Base-by-base conservation (phyloP, 305 asterid genomes). In the Plantago rigida region DNA sequence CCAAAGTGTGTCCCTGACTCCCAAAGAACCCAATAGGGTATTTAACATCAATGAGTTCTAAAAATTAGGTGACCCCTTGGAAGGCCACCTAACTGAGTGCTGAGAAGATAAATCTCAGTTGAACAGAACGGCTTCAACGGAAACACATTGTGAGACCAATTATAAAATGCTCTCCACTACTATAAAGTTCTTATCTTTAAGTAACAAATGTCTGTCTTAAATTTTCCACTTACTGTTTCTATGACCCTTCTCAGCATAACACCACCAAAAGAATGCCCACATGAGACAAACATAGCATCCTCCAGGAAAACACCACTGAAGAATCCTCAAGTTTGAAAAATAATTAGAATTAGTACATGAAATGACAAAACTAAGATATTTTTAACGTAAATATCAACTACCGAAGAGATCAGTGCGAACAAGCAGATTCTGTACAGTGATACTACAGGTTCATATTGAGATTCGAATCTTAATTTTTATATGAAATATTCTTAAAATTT, bases 261-360 rank as follows among this genome's bases (percentile, higher is more conserved):
- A 69, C 98, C 96, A 66, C 98, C 98, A 78, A 91, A 91, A 59
- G 98, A 91, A 78, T 91, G 98, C 64, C 98, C 98, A 63, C 98
- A 91, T 52, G 96, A 86, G 73, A 91, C 94, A 62, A 75, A 74
- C 88, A 78, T 77, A 60, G 98, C 96, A 81, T 91, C 98, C 78
- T 91, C 98, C 69, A 91, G 92, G 81, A 82, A 91, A 57, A 85
- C 79, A 9, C 98, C 96, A 56, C 98, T 91, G 83, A 56, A 72
- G 57, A 77, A 72, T 62, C 68, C 80, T 59, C 75, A 53, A 73
- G 60, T 74, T 64, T 73, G 75, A 71, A 55, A 62, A 59, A 62
- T 49, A 58, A 14, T 69, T 49, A 64, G 63, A 63, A 67, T 51
- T 36, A 15, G 47, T 12, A 67, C 50, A 41, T 45, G 57, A 17